A percentile compares a stretch with the other conserved stretches of the same genome.
Conservation (phyloP, 2,329 filamentous ascomycete genomes). For the Plenodomus tracheiphilus region DNA sequence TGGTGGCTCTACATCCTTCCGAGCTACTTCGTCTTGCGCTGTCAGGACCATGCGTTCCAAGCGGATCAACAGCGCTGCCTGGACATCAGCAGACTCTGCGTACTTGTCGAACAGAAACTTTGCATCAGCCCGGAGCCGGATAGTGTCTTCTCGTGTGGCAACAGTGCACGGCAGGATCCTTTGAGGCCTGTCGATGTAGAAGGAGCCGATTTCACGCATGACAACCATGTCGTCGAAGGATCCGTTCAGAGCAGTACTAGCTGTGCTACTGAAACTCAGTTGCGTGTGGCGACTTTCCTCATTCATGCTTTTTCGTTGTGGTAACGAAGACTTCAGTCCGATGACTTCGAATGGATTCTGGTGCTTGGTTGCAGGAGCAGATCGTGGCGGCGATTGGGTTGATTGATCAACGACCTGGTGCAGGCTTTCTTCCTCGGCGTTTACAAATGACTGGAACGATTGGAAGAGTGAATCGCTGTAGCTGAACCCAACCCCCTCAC, state of each 20-base stretch:
- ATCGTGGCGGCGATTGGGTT: too few relatives aligned
- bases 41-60: constrained; percentile 28
- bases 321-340: too few relatives aligned
- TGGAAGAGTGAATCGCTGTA: constrained; percentile 13
- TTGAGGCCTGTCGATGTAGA: constrained; percentile 20
- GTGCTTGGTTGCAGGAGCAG: background rate
- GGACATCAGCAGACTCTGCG: constrained; percentile 22
- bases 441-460: constrained; percentile 22
- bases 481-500: constrained; percentile 30
- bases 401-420: too few relatives aligned
- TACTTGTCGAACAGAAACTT: constrained; percentile 19
- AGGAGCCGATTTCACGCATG: constrained; percentile 21
- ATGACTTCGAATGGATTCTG: background rate
- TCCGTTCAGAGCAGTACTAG: constrained; percentile 9
- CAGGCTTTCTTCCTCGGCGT: constrained; percentile 24
- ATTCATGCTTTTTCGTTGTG: too few relatives aligned
- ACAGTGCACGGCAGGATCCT: constrained; percentile 24
- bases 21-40: constrained; percentile 1
- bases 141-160: constrained; percentile 25
- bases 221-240: constrained; percentile 29
- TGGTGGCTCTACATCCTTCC: background rate
- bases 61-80: constrained; percentile 13
- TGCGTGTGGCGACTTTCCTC: background rate
- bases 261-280: background rate
- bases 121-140: constrained; percentile 18